phyloP scores from a whole-genome alignment of 441 rosid genomes.

The Raphanus hybrid region DNA sequence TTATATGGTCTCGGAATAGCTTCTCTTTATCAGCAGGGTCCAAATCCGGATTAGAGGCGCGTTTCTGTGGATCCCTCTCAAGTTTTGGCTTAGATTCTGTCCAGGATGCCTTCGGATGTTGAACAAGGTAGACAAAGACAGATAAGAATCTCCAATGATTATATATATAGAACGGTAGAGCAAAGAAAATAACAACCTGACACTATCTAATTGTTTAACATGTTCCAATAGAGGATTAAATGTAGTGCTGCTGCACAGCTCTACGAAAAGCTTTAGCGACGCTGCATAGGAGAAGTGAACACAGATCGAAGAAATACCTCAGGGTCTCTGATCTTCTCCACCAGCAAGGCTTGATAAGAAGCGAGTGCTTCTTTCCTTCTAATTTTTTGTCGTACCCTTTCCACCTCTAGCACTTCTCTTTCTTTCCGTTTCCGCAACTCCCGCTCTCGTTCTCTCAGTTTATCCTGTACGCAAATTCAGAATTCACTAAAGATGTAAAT shows the following conservation, averaged over 20 bases:
- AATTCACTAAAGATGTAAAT: background rate
- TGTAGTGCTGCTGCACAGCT: background rate
- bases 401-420: slow-evolving; percentile 97
- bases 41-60: slow-evolving; percentile 78
- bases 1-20: slow-evolving; percentile 91
- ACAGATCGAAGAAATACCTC: slow-evolving; percentile 57
- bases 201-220: background rate
- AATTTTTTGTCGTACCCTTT: slow-evolving; percentile 85
- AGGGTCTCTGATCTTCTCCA: slow-evolving; percentile 93
- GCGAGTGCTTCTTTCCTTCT: slow-evolving; percentile 87
- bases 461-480: slow-evolving; percentile 60
- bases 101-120: slow-evolving; percentile 83
- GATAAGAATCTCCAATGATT: slow-evolving; percentile 15
- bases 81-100: slow-evolving; percentile 84
- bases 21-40: slow-evolving; percentile 86
- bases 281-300: slow-evolving; percentile 11
- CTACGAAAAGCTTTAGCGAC: slow-evolving; percentile 1
- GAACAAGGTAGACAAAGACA: slow-evolving; percentile 24
- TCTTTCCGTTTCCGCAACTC: slow-evolving; percentile 93
- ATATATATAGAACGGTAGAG: slow-evolving; percentile 7
- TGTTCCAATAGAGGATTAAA: background rate
- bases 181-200: slow-evolving; percentile 15
- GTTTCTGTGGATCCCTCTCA: slow-evolving; percentile 97
- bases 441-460: slow-evolving; percentile 87
- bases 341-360: slow-evolving; percentile 94